Evolutionary conservation across 805 yeast genomes (phyloP).

Genomic region (Zygosaccharomyces siamensis): DNA sequence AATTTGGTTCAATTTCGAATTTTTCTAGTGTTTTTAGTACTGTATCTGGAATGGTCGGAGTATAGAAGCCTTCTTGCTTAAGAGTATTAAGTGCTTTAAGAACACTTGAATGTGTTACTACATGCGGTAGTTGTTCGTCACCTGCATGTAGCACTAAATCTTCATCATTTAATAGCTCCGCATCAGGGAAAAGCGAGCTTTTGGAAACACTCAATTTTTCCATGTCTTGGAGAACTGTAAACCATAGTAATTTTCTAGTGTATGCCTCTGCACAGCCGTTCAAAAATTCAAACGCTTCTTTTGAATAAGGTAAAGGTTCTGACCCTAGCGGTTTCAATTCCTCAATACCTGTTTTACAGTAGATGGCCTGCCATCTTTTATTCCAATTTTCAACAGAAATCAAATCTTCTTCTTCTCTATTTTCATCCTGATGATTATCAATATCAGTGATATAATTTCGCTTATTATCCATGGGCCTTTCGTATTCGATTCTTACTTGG

Average conservation of each 20-base stretch:
- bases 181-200: slow-evolving; percentile 4
- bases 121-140: slow-evolving; percentile 17
- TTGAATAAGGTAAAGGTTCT: slow-evolving; percentile 15
- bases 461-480: not conserved
- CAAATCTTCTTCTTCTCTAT: slow-evolving; percentile 4
- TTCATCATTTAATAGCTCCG: slow-evolving; percentile 5
- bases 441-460: not conserved
- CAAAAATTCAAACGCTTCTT: slow-evolving; percentile 15
- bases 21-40: slow-evolving; percentile 20
- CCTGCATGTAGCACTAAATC: slow-evolving; percentile 9
- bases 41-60: slow-evolving; percentile 21
- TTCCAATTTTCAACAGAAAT: slow-evolving; percentile 26
- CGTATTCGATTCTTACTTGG: slow-evolving; percentile 12
- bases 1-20: slow-evolving; percentile 20
- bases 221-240: slow-evolving; percentile 19
- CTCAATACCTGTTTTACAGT: slow-evolving; percentile 21
- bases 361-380: slow-evolving; percentile 27
- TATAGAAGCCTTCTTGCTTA: slow-evolving; percentile 15
- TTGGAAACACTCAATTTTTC: slow-evolving; percentile 15
- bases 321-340: slow-evolving; percentile 16
- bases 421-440: not conserved
- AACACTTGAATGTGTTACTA: slow-evolving; percentile 20
- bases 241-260: slow-evolving; percentile 18
- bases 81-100: slow-evolving; percentile 9
- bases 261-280: slow-evolving; percentile 15